Conservation (phyloP, 2,329 filamentous ascomycete species). For the Fusarium incarnatum region DNA sequence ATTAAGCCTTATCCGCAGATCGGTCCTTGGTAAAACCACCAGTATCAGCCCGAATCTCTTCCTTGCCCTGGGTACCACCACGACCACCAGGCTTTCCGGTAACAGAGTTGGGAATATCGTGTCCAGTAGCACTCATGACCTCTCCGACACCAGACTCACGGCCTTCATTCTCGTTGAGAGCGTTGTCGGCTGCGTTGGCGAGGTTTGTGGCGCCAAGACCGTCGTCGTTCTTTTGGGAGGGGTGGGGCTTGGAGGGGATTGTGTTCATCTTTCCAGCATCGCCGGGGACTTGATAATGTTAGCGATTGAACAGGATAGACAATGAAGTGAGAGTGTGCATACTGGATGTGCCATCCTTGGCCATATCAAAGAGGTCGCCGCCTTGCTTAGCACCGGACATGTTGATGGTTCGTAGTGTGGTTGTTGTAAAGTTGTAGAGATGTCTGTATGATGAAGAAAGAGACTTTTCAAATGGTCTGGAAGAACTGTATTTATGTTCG, state of each 20-base stretch:
- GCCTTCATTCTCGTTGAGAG: background rate
- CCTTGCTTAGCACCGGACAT: conserved; percentile 32
- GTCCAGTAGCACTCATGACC: conserved; percentile 11
- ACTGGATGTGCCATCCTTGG: conserved; percentile 32
- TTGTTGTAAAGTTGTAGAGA: rapidly evolving
- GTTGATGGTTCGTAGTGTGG: too few relatives aligned
- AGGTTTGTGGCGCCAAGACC: conserved; percentile 18
- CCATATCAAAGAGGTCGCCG: conserved; percentile 31
- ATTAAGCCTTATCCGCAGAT: background rate
- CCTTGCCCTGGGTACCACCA: conserved; percentile 19
- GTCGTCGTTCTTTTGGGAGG: conserved; percentile 5
- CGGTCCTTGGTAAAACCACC: conserved; percentile 10
- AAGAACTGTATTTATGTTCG: background rate
- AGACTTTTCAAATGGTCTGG: rapidly evolving
- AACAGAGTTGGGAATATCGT: conserved; percentile 17
- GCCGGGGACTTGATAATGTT: background rate
- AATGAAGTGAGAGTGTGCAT: rapidly evolving
- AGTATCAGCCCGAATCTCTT: background rate
- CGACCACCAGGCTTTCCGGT: conserved; percentile 21
- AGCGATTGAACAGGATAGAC: rapidly evolving
- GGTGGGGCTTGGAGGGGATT: conserved; percentile 19
- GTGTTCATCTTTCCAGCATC: conserved; percentile 29
- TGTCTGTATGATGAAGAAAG: background rate
- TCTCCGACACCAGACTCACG: conserved; percentile 1
- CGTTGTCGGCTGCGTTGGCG: conserved; percentile 16